These are phyloP conservation scores for Trametes meyenii DNA, from an alignment of 768 basidiomycete species.

Conservation along the genomic window DNA sequence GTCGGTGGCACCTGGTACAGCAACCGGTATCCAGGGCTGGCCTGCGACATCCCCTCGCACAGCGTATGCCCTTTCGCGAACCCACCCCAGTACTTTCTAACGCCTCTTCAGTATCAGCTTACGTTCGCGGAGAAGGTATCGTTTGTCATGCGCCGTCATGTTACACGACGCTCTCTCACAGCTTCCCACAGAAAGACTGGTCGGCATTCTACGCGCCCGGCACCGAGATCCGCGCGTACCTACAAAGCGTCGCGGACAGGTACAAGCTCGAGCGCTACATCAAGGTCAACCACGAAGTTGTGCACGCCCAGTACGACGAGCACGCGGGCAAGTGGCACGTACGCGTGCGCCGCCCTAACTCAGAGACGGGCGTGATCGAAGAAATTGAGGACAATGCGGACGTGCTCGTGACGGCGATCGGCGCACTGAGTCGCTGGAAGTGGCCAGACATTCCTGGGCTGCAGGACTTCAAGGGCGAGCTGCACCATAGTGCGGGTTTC, in stretches of 20 bases:
- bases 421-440: constrained; percentile 57
- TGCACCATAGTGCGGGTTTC: constrained; percentile 70
- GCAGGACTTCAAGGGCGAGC: constrained; percentile 54
- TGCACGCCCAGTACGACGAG: constrained; percentile 54
- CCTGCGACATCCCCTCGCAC: constrained; percentile 64
- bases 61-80: constrained; percentile 40
- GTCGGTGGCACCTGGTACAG: constrained; percentile 64
- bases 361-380: constrained; percentile 16
- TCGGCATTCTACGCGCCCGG: constrained; percentile 63
- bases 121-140: constrained; percentile 56
- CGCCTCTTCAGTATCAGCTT: constrained; percentile 52
- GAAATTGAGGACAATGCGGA: constrained; percentile 57
- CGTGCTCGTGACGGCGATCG: constrained; percentile 57
- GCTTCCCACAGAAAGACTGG: constrained; percentile 53
- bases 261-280: constrained; percentile 57
- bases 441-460: constrained; percentile 71
- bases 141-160: constrained; percentile 20
- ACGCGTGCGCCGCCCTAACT: constrained; percentile 38
- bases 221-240: constrained; percentile 57
- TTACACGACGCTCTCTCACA: constrained; percentile 1
- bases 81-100: neutral
- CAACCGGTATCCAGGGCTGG: constrained; percentile 58
- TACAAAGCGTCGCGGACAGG: constrained; percentile 56
- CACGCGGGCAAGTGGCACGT: constrained; percentile 58
- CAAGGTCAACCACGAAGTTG: constrained; percentile 57